Conservation (phyloP, 495 filamentous ascomycete genomes). For the Aspergillus sclerotioniger region DNA sequence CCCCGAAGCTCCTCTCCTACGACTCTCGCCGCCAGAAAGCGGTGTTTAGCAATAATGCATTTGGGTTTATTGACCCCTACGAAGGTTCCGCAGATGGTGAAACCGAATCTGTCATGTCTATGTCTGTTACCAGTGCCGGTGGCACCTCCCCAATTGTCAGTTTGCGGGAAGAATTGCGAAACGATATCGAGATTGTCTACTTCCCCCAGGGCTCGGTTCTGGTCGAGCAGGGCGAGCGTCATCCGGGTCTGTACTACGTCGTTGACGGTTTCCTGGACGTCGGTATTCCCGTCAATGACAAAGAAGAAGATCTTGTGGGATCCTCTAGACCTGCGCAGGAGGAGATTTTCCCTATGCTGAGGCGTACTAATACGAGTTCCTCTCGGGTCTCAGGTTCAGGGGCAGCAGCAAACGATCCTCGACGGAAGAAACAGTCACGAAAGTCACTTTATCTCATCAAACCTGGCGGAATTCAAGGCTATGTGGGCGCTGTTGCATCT, state of each 20-base stretch:
- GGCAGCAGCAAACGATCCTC: constrained; percentile 35
- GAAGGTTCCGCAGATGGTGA: constrained; percentile 81
- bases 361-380: constrained; percentile 47
- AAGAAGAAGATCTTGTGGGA: constrained; percentile 43
- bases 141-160: constrained; percentile 55
- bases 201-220: constrained; percentile 92
- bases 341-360: constrained; percentile 48
- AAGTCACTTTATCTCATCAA: constrained; percentile 90
- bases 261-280: constrained; percentile 97
- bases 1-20: constrained; percentile 80
- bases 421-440: constrained; percentile 51
- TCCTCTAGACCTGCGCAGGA: constrained; percentile 33
- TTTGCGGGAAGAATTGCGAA: constrained; percentile 69
- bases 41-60: constrained; percentile 83
- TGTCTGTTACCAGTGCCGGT: constrained; percentile 55
- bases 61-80: constrained; percentile 90
- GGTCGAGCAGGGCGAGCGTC: constrained; percentile 95
- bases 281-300: constrained; percentile 64
- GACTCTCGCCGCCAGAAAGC: constrained; percentile 83
- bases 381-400: constrained; percentile 37
- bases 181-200: constrained; percentile 97
- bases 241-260: constrained; percentile 95
- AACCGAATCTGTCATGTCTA: constrained; percentile 77
- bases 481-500: constrained; percentile 88
- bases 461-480: constrained; percentile 91